Evolutionary conservation across 1,284 basidiomycete genomes (phyloP), one percentile per base, ranked within the genome.

Genomic region (Vanrija sp.): DNA sequence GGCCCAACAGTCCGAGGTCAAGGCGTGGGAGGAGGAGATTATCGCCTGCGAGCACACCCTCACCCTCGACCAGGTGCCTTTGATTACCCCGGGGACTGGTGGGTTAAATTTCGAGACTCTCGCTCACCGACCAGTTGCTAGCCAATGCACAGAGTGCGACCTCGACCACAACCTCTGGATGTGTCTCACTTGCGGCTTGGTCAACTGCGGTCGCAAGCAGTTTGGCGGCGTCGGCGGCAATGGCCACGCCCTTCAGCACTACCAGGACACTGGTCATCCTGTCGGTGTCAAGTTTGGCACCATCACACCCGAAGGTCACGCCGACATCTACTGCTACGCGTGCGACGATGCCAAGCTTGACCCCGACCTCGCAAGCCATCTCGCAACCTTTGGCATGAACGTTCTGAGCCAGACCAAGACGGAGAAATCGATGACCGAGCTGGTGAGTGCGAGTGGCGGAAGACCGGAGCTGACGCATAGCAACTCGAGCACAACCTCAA

Each of bases 21-120:
- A 97, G 75, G 90, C 94, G 2, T 99, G 96, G 95, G 91, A 96
- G 70, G 93, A 98, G 75, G 95, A 98, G 70, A 87, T 97, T 29
- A 69, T 81, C 0, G 77, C 89, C 3, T 98, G 95, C 79, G 86
- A 91, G 68, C 95, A 98, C 68, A 89, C 91, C 0, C 78, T 88
- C 9, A 84, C 84, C 14, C 80, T 98, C 0, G 79, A 88, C 49
- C 94, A 93, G 71, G 74, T 81, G 3, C 79, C 71, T 3, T 60
- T 70, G 18, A 70, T 73, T 29, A 52, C 54, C 0, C 63, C 65
- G 1, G 72, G 71, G 1, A 47, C 72, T 23, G 63, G 73, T 72
- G 42, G 52, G 71, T 53, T 4, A 10, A 0, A 7, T 2, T 4
- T 5, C 3, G 1, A 34, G 34, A 14, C 19, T 3, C 7, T 19